Conservation (phyloP, 768 basidiomycete species). For the Termitomyces sp. region DNA sequence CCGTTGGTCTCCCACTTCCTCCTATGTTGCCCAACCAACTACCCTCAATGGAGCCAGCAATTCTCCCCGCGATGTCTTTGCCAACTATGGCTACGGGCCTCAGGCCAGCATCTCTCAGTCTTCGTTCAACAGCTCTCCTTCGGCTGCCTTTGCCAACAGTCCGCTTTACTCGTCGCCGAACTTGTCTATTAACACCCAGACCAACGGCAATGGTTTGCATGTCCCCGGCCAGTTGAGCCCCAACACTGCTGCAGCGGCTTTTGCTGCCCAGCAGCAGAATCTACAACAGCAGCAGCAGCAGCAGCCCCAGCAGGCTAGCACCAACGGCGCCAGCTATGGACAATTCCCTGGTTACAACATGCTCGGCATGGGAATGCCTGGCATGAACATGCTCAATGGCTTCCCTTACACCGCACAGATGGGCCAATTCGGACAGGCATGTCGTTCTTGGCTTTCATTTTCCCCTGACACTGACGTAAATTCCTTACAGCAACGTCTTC, state of each 20-base stretch:
- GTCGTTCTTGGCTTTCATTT: slow-evolving; percentile 1
- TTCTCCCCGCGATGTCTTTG: slow-evolving; percentile 66
- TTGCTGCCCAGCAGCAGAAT: slow-evolving; percentile 39
- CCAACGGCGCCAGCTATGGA: slow-evolving; percentile 51
- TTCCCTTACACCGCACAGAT: slow-evolving; percentile 75
- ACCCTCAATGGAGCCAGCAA: slow-evolving; percentile 25
- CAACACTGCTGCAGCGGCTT: slow-evolving; percentile 51
- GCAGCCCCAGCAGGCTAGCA: slow-evolving; percentile 38
- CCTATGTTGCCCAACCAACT: slow-evolving; percentile 35
- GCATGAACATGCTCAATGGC: slow-evolving; percentile 66
- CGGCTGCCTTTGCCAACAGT: slow-evolving; percentile 46
- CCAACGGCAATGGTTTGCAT: slow-evolving; percentile 34
- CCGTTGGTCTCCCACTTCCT: slow-evolving; percentile 76
- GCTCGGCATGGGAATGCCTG: slow-evolving; percentile 78
- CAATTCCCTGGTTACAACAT: slow-evolving; percentile 71
- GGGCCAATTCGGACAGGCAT: slow-evolving; percentile 66
- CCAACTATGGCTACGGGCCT: slow-evolving; percentile 85
- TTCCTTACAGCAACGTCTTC: slow-evolving; percentile 50
- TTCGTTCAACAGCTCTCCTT: slow-evolving; percentile 47
- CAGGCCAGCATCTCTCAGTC: slow-evolving; percentile 62
- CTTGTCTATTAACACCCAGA: slow-evolving; percentile 62
- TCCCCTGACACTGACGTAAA: background rate
- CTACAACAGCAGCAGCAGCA: slow-evolving; percentile 43
- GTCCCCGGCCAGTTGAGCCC: slow-evolving; percentile 67
- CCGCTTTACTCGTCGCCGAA: slow-evolving; percentile 74